A percentile compares a stretch with the other conserved stretches of the same genome.
Evolutionary conservation across 371 early-diverging fungal species (phyloP).

Genomic region (Mortierella polycephala): DNA sequence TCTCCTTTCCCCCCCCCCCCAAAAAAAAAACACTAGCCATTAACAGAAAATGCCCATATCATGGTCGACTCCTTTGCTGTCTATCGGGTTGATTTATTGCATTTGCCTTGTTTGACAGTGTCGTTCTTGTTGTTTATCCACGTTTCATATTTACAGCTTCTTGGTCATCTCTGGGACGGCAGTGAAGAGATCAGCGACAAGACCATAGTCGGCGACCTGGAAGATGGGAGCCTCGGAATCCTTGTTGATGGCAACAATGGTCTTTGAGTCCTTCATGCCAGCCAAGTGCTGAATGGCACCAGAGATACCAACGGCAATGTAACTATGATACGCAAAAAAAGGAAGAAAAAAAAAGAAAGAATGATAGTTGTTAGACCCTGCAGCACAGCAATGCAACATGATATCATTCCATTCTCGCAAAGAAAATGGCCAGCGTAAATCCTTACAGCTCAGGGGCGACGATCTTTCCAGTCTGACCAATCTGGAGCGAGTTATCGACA

Average conservation of each 20-base stretch:
- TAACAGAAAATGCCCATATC: no score
- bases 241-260: constrained; percentile 98
- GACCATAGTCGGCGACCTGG: constrained; percentile 97
- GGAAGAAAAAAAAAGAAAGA: background rate
- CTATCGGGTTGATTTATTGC: no score
- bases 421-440: background rate
- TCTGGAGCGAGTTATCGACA: constrained; percentile 95
- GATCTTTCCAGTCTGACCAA: constrained; percentile 99
- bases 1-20: no score
- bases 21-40: no score
- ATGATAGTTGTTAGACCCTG: background rate
- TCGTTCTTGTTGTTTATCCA: background rate
- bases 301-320: constrained; percentile 96
- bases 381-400: no score
- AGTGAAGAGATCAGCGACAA: constrained; percentile 96
- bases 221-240: constrained; percentile 98
- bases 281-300: constrained; percentile 98
- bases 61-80: no score
- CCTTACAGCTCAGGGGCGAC: constrained; percentile 84
- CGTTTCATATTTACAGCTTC: constrained; percentile 69
- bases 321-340: constrained; percentile 66
- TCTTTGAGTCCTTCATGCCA: constrained; percentile 99
- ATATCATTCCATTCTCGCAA: background rate
- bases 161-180: constrained; percentile 94
- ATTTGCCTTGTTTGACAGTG: no score